phyloP scores from a whole-genome alignment of 108 stramenopile genomes.

The Nitzschia inconspicua region DNA sequence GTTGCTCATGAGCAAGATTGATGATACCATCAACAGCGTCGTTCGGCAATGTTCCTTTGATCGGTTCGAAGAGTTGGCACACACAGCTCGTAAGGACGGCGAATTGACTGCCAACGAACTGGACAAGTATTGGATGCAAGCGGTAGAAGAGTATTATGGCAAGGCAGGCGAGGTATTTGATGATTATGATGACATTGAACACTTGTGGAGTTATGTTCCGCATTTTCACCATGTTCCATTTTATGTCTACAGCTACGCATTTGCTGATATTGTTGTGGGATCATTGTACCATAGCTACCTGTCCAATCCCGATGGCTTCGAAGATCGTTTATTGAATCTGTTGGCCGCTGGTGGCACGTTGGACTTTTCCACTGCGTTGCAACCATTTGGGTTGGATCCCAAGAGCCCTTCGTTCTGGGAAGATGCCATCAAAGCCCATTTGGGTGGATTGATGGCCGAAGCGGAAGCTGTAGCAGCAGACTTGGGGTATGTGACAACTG shows the following conservation, averaged over 20 bases:
- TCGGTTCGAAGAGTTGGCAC: constrained; percentile 44
- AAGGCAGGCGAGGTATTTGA: constrained; percentile 36
- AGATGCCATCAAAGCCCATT: constrained; percentile 39
- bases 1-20: constrained; percentile 42
- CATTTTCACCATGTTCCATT: constrained; percentile 52
- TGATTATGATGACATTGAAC: constrained; percentile 30
- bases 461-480: constrained; percentile 37
- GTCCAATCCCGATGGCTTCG: constrained; percentile 40
- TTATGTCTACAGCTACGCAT: constrained; percentile 44
- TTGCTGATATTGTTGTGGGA: constrained; percentile 45
- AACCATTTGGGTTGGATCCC: constrained; percentile 47
- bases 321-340: constrained; percentile 36
- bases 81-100: constrained; percentile 36
- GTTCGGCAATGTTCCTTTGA: constrained; percentile 48
- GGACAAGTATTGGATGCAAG: constrained; percentile 37
- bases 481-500: constrained; percentile 35
- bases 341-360: constrained; percentile 37
- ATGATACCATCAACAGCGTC: constrained; percentile 42
- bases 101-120: constrained; percentile 38
- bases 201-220: constrained; percentile 40
- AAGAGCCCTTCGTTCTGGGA: constrained; percentile 42
- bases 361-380: constrained; percentile 37
- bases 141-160: constrained; percentile 43
- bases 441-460: constrained; percentile 40
- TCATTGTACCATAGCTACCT: constrained; percentile 40